phyloP scores from a whole-genome alignment of 2,329 filamentous ascomycete species.

The Cryphonectria parasitica region DNA sequence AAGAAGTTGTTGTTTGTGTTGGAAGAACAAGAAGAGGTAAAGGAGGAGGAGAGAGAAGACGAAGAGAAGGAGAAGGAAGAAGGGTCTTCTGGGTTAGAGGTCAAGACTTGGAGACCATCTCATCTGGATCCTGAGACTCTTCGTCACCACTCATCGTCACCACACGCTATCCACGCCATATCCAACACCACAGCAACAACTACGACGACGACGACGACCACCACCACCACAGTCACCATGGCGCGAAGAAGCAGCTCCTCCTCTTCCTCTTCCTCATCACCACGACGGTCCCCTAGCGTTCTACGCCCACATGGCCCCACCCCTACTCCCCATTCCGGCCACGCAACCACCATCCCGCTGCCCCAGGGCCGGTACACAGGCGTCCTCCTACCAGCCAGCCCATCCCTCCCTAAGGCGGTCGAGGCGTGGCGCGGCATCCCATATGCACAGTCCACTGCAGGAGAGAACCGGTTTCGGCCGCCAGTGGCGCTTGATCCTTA shows the following conservation, averaged over 20 bases:
- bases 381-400: conserved; percentile 37
- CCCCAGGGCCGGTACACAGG: conserved; percentile 48
- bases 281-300: conserved; percentile 6
- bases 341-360: conserved; percentile 37
- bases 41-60: not conserved
- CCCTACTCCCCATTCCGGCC: conserved; percentile 20
- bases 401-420: conserved; percentile 44
- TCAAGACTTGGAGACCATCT: too few species aligned
- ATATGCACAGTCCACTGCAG: conserved; percentile 48
- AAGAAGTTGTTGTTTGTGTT: not conserved
- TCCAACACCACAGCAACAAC: not conserved
- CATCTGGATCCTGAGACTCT: not conserved
- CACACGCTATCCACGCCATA: not conserved
- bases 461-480: conserved; percentile 50
- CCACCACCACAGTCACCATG: conserved; percentile 14
- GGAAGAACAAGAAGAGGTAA: too few species aligned
- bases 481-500: conserved; percentile 41
- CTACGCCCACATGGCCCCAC: conserved; percentile 19
- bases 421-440: conserved; percentile 56
- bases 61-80: not conserved
- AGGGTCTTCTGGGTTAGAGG: not conserved
- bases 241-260: conserved; percentile 2
- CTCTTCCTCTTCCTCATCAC: not conserved
- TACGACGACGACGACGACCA: not conserved
- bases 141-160: not conserved